Evolutionary conservation across 2,329 filamentous ascomycete species (phyloP), one percentile per base, ranked within the genome.

Genomic region (Septoria petroselini): DNA sequence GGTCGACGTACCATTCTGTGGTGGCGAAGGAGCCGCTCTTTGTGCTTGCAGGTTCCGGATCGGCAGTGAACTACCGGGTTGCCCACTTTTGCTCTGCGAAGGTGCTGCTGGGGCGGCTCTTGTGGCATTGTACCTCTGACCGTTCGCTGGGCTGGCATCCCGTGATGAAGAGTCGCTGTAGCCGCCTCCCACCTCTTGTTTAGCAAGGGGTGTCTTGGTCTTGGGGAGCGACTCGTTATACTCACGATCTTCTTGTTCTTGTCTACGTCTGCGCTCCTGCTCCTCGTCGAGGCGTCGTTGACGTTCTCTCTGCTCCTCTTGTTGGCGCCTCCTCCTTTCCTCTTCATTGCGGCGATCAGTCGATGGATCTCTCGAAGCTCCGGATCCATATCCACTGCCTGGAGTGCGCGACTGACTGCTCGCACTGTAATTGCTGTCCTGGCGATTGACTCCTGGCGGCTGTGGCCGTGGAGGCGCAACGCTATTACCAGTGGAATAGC

Each of bases 151-250:
- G 47, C 71, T 73, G n/a, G 68, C 56, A 53, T 74, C 74, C 52
- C 71, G 62, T 31, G 46, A 19, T 29, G 67, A 56, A 15, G 55
- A 37, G 60, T 76, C 76, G 37, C 76, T 72, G 54, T 77, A 75
- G 31, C 81, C 77, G 54, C 82, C 86, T 25, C 84, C 88, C 59
- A 97, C 73, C 69, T 97, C 93, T 70, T 96, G 91, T 68, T 97
- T 88, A 25, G 91, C 90, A 58, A 93, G 65, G 2, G 88, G 88
- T 8, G 83, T 73, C 66, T 88, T 88, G 56, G 79, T 84, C 74
- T 95, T 86, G 25, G 90, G 91, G 52, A 96, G 73, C 18, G 88
- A 89, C 29, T 88, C 86, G 68, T 97, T 95, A 70, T 95, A 96
- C 14, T 83, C 88, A 29, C 65, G 65, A 42, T 68, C 63, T 65